Conservation (phyloP, 1,139 yeast genomes). For the Candida buenavistaensis region DNA sequence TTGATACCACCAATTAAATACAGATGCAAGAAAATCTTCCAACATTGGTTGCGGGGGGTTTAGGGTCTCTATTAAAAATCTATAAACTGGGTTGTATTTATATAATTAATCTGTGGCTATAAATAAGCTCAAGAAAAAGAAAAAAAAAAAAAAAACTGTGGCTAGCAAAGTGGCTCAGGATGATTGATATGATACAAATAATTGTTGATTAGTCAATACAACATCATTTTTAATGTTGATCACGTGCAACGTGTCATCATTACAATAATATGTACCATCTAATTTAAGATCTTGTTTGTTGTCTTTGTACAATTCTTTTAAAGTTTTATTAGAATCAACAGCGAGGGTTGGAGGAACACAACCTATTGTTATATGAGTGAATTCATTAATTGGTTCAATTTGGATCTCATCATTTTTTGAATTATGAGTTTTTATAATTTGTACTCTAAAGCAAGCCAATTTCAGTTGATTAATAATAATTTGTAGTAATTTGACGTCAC, state of each 20-base stretch:
- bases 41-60: too few relatives aligned
- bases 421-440: constrained; percentile 29
- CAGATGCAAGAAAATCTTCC: constrained; percentile 1
- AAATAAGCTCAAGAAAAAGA: neutral
- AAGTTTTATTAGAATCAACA: constrained; percentile 28
- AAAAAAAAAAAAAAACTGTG: too few relatives aligned
- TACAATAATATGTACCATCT: constrained; percentile 12
- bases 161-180: neutral
- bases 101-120: neutral
- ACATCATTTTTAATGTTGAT: constrained; percentile 16
- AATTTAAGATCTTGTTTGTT: constrained; percentile 6
- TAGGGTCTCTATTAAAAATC: too few relatives aligned
- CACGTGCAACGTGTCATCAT: constrained; percentile 14
- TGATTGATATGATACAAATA: constrained; percentile 17
- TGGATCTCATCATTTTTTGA: constrained; percentile 19
- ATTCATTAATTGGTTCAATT: constrained; percentile 39
- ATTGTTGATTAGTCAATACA: constrained; percentile 17
- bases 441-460: constrained; percentile 59
- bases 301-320: constrained; percentile 16
- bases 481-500: constrained; percentile 41
- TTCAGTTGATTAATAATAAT: constrained; percentile 51
- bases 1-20: constrained; percentile 6
- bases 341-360: constrained; percentile 53
- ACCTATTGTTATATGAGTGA: constrained; percentile 79
- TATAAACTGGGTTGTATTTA: neutral